Evolutionary conservation across 495 filamentous ascomycete species (phyloP).

Genomic region (Lepraria neglecta): DNA sequence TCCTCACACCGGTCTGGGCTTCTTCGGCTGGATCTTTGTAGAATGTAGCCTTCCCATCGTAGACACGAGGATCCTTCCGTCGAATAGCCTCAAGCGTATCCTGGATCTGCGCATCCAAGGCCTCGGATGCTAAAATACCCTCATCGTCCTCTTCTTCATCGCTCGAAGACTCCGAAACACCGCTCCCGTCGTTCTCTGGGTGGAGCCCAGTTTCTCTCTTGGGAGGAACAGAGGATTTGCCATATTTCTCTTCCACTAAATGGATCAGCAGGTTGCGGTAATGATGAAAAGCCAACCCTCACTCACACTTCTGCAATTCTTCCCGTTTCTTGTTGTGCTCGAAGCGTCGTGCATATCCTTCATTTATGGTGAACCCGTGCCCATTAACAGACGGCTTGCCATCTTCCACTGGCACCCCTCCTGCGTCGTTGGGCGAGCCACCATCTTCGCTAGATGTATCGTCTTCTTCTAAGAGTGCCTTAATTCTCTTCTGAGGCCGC

Average conservation of each 20-base stretch:
- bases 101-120: conserved; percentile 78
- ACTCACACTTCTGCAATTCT: conserved; percentile 73
- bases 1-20: conserved; percentile 33
- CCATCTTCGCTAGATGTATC: conserved; percentile 52
- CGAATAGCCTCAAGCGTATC: conserved; percentile 80
- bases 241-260: conserved; percentile 82
- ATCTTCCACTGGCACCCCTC: conserved; percentile 33
- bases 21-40: conserved; percentile 57
- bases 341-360: conserved; percentile 81
- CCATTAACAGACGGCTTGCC: conserved; percentile 18
- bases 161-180: conserved; percentile 51
- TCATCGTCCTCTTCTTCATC: conserved; percentile 85
- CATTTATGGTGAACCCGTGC: conserved; percentile 70
- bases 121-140: conserved; percentile 71
- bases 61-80: conserved; percentile 81
- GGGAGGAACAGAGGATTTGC: conserved; percentile 41
- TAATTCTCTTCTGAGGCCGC: conserved; percentile 43
- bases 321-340: conserved; percentile 96
- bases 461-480: conserved; percentile 41
- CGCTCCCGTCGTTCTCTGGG: conserved; percentile 36
- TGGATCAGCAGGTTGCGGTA: conserved; percentile 9
- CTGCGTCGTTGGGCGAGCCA: conserved; percentile 46
- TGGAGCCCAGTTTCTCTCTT: conserved; percentile 30
- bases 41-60: conserved; percentile 72
- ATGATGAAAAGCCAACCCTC: conserved; percentile 9